Percentiles rank a stretch among this genome's conserved stretches.
Evolutionary conservation across 2,329 filamentous ascomycete species (phyloP).

Genomic region (Fusarium verrucosum): DNA sequence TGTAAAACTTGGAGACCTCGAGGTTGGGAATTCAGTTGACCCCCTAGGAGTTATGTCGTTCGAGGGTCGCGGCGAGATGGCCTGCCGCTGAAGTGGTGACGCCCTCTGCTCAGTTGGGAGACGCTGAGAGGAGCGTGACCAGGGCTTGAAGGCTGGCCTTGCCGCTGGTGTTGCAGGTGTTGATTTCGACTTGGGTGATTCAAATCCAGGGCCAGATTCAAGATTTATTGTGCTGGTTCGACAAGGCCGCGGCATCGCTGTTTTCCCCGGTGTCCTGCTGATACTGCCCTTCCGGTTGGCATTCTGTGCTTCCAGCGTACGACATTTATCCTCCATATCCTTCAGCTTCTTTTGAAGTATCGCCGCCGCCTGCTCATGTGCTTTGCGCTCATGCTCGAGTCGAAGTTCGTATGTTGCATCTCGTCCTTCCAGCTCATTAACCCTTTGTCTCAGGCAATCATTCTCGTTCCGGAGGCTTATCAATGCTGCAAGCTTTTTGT

Average conservation of each 20-base stretch:
- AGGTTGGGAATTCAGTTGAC: constrained; percentile 27
- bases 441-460: constrained; percentile 46
- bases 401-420: constrained; percentile 54
- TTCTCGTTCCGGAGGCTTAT: constrained; percentile 48
- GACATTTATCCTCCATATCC: constrained; percentile 49
- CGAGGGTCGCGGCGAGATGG: constrained; percentile 13
- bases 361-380: constrained; percentile 47
- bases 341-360: constrained; percentile 49
- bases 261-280: constrained; percentile 25
- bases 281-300: constrained; percentile 33
- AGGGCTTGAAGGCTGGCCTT: constrained; percentile 27
- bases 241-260: constrained; percentile 33
- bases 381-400: constrained; percentile 50
- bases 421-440: constrained; percentile 51
- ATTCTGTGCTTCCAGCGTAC: constrained; percentile 44
- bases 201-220: constrained; percentile 22
- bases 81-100: constrained; percentile 17
- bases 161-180: constrained; percentile 38
- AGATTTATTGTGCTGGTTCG: constrained; percentile 31
- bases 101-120: constrained; percentile 19
- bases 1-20: constrained; percentile 42
- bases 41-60: constrained; percentile 11
- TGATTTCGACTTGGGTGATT: constrained; percentile 36
- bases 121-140: constrained; percentile 33
- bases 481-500: constrained; percentile 47